Evolutionary conservation across 148 eudicot species (phyloP), one percentile per base, ranked within the genome.

Genomic region (Tetragonia tetragonoides): DNA sequence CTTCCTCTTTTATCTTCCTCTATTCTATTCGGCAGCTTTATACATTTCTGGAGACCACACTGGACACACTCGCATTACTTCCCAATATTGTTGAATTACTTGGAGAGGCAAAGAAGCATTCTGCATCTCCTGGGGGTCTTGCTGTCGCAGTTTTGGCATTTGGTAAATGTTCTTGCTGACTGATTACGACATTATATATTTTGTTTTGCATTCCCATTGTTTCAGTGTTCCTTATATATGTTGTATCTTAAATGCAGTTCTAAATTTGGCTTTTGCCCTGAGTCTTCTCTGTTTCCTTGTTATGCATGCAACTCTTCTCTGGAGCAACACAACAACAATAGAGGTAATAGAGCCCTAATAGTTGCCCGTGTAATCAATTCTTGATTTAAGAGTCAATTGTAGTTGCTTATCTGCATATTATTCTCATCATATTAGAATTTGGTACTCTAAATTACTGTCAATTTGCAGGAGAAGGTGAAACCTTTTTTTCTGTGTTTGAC

Each of bases 241-340:
- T 78, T 88, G 81, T 86, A 63, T 83, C 80, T 85, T 87, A 81
- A 28, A 83, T 90, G 97, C 98, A 94, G 98, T 94, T 86, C 82
- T 94, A 62, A 94, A 92, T 84, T 79, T 94, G 77, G 97, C 97
- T 78, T 94, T 94, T 84, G 86, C 90, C 59, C 86, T 94, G 81
- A 90, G 98, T 78, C 93, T 94, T 53, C 90, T 92, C 64, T 92
- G 98, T 83, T 94, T 94, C 75, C 73, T 94, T 10, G 77, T 82
- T 41, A 92, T 94, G 95, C 98, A 94, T 80, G 82, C 87, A 75
- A 90, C 93, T 40, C 92, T 94, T 83, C 78, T 94, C 47, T 78
- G 83, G 77, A 94, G 93, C 93, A 94, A 94, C 82, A 92, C 98
- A 72, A 92, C 98, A 73, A 89, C 95, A 41, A 83, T 94, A 44